These are phyloP conservation scores for Amanita jacksonii DNA, from an alignment of 768 basidiomycete species.

Conservation along the genomic window DNA sequence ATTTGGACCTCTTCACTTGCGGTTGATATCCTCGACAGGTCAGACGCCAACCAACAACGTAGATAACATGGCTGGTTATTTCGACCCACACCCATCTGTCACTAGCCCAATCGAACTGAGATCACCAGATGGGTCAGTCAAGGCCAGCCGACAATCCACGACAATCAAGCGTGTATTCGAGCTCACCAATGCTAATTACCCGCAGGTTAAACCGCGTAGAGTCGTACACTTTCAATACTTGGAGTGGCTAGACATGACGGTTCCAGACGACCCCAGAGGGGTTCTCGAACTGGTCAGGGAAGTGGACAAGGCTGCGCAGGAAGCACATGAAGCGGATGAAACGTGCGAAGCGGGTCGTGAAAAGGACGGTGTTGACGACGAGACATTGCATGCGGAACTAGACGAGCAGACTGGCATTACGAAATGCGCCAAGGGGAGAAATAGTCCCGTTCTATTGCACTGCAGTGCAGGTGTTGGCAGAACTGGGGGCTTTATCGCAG, in stretches of 20 bases:
- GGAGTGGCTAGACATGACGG: conserved; percentile 95
- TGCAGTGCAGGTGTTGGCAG: conserved; percentile 94
- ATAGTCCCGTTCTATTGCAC: conserved; percentile 66
- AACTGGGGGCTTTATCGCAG: conserved; percentile 88
- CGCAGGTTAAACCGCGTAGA: conserved; percentile 47
- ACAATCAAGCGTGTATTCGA: conserved; percentile 58
- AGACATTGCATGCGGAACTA: conserved; percentile 27
- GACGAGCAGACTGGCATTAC: conserved; percentile 50
- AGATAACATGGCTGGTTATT: conserved; percentile 24
- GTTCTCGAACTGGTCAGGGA: conserved; percentile 66
- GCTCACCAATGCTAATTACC: conserved; percentile 53
- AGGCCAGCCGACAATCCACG: conserved; percentile 10
- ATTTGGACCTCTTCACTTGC: conserved; percentile 67
- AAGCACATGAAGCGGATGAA: conserved; percentile 18
- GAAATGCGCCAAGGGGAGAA: conserved; percentile 34
- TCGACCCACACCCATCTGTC: conserved; percentile 16
- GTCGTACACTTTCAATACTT: conserved; percentile 88
- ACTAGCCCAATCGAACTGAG: conserved; percentile 3
- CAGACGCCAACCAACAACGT: conserved; percentile 18
- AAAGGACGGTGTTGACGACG: conserved; percentile 7
- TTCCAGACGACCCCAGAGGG: conserved; percentile 74
- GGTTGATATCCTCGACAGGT: conserved; percentile 29
- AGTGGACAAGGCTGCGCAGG: conserved; percentile 41
- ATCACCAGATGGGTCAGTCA: not conserved
- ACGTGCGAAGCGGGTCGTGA: conserved; percentile 3